Percentiles rank a stretch among this genome's conserved stretches.
phyloP scores from a whole-genome alignment of 139 green algal species.

The Closterium sp. region DNA sequence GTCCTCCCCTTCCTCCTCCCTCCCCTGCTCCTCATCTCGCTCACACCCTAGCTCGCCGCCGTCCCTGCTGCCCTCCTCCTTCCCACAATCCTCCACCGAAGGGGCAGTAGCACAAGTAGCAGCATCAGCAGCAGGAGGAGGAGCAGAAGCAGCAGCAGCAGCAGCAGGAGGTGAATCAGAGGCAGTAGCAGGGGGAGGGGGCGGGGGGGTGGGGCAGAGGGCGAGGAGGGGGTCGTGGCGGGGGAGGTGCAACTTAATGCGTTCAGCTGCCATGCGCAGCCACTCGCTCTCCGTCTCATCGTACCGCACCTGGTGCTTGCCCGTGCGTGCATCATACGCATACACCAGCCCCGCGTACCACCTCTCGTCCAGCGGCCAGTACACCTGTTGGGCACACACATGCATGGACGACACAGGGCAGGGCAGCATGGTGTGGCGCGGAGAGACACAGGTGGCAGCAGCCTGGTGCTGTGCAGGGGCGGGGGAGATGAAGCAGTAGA shows the following conservation, averaged over 20 bases:
- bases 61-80: background rate
- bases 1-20: background rate
- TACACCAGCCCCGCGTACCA: slow-evolving; percentile 13
- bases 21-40: background rate
- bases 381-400: slow-evolving; percentile 7
- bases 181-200: background rate
- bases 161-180: background rate
- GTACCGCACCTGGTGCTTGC: slow-evolving; percentile 4
- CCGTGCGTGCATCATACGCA: background rate
- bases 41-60: background rate
- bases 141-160: background rate
- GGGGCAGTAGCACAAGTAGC: background rate
- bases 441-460: no score
- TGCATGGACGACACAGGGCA: background rate
- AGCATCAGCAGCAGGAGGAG: background rate
- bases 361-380: slow-evolving; percentile 15
- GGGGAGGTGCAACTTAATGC: background rate
- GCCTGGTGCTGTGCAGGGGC: background rate
- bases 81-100: background rate
- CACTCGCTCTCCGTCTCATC: background rate
- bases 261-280: background rate
- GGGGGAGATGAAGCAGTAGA: background rate
- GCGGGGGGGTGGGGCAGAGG: background rate
- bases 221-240: background rate
- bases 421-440: background rate